Percentiles rank a stretch among this genome's conserved stretches.
Evolutionary conservation across 495 filamentous ascomycete species (phyloP).

Genomic region (Penicillium maclennaniae): DNA sequence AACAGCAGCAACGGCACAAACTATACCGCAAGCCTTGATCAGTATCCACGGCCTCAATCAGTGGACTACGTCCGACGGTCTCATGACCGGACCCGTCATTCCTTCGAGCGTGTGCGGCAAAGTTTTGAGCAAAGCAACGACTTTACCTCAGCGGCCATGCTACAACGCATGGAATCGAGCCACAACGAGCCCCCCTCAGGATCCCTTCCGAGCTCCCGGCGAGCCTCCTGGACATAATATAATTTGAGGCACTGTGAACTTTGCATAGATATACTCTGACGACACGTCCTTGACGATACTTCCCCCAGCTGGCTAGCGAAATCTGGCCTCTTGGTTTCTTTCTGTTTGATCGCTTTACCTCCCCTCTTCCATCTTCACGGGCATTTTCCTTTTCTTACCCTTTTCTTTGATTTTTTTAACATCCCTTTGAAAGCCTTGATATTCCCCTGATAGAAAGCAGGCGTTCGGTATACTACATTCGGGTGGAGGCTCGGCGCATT

Average conservation of each 20-base stretch:
- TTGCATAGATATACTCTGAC: slow-evolving; percentile 32
- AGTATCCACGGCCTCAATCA: slow-evolving; percentile 44
- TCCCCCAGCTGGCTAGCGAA: slow-evolving; percentile 8
- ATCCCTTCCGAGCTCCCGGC: slow-evolving; percentile 35
- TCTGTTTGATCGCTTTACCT: slow-evolving; percentile 18
- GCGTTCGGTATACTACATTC: slow-evolving; percentile 41
- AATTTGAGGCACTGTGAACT: slow-evolving; percentile 23
- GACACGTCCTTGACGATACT: slow-evolving; percentile 33
- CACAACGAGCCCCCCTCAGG: slow-evolving; percentile 36
- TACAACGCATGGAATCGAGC: slow-evolving; percentile 77
- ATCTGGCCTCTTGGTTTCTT: slow-evolving; percentile 21
- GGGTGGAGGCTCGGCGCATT: slow-evolving; percentile 35
- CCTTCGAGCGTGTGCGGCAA: slow-evolving; percentile 49
- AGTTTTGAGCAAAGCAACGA: slow-evolving; percentile 85
- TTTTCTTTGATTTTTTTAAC: slow-evolving; percentile 10
- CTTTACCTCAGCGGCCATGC: slow-evolving; percentile 81
- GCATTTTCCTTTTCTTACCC: slow-evolving; percentile 26
- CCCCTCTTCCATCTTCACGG: slow-evolving; percentile 25
- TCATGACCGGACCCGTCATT: slow-evolving; percentile 67
- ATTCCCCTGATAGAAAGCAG: slow-evolving; percentile 47
- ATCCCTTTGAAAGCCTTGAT: slow-evolving; percentile 28
- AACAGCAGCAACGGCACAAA: slow-evolving; percentile 93
- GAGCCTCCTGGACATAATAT: slow-evolving; percentile 33
- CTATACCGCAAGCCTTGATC: slow-evolving; percentile 66
- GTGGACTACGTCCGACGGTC: slow-evolving; percentile 71